A percentile compares a stretch with the other conserved stretches of the same genome.
phyloP scores from a whole-genome alignment of 2,329 filamentous ascomycete species.

The Didymella exigua region DNA sequence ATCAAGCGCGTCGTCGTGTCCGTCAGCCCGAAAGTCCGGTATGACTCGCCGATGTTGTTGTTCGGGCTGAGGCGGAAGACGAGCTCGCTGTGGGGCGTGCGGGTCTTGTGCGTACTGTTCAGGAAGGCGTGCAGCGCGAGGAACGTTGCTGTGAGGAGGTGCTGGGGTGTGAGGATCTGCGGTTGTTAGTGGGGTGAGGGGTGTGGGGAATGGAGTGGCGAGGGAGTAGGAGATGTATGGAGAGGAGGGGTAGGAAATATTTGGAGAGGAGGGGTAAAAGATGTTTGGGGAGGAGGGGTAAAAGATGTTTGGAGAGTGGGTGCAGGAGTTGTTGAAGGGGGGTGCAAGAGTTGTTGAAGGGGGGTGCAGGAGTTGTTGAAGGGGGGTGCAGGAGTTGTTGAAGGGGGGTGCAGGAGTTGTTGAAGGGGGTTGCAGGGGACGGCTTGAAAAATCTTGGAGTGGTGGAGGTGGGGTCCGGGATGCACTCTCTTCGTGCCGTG shows the following conservation, averaged over 20 bases:
- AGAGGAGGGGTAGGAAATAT: too few relatives aligned
- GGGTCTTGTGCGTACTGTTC: conserved; percentile 66
- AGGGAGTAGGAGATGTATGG: too few relatives aligned
- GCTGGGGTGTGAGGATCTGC: conserved; percentile 72
- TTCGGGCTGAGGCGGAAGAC: conserved; percentile 80
- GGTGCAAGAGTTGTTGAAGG: too few relatives aligned
- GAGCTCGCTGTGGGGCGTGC: conserved; percentile 87
- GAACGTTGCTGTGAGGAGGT: conserved; percentile 77
- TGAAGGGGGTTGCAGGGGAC: too few relatives aligned
- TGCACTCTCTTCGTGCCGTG: background rate
- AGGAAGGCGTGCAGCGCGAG: conserved; percentile 72
- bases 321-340: too few relatives aligned
- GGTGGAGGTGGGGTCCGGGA: background rate
- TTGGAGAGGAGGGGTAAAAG: too few relatives aligned
- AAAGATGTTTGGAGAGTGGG: too few relatives aligned
- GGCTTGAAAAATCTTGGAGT: too few relatives aligned
- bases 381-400: too few relatives aligned
- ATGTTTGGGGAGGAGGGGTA: too few relatives aligned
- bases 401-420: too few relatives aligned
- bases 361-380: too few relatives aligned
- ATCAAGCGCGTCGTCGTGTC: conserved; percentile 74
- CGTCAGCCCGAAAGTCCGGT: conserved; percentile 83
- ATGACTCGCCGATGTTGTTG: conserved; percentile 91
- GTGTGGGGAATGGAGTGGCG: background rate
- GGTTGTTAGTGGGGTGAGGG: background rate